Conservation (phyloP, 2,329 filamentous ascomycete species). For the Aureobasidium pullulans region DNA sequence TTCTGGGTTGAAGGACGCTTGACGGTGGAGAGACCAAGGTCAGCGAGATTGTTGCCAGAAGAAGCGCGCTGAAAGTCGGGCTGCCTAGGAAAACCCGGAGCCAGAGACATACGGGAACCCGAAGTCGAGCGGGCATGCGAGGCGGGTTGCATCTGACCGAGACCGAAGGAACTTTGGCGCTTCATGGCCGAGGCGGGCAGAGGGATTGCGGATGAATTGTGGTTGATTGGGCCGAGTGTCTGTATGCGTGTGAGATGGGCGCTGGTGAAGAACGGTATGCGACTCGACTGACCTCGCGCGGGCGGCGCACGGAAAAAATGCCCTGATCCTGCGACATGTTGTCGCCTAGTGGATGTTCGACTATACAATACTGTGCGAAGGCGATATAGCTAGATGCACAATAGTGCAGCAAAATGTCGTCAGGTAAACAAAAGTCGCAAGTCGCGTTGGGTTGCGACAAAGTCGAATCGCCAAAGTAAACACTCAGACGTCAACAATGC, state of each 20-base stretch:
- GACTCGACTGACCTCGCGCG: constrained; percentile 65
- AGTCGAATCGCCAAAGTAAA: not conserved
- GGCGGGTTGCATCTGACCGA: constrained; percentile 57
- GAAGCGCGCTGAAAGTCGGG: constrained; percentile 81
- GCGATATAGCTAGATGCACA: not conserved
- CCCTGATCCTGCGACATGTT: constrained; percentile 81
- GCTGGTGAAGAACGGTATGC: not conserved
- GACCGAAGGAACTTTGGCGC: constrained; percentile 71
- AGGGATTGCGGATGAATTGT: constrained; percentile 70
- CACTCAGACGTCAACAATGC: constrained; percentile 6
- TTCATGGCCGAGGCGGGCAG: constrained; percentile 92
- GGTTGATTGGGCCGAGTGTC: constrained; percentile 80
- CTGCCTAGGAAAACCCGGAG: constrained; percentile 73
- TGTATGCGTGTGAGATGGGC: constrained; percentile 31
- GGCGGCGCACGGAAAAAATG: constrained; percentile 84
- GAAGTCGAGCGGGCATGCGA: constrained; percentile 78
- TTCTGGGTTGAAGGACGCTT: constrained; percentile 75
- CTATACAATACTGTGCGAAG: not conserved
- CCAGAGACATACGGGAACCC: constrained; percentile 76
- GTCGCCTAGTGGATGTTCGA: constrained; percentile 14
- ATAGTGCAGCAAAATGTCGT: not conserved
- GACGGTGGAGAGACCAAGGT: constrained; percentile 73
- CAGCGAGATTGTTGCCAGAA: constrained; percentile 64
- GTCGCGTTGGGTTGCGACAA: not conserved
- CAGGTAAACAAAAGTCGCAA: constrained; percentile 5